A percentile compares a stretch with the other conserved stretches of the same genome.
These are phyloP conservation scores for Colletotrichum tropicale DNA, from an alignment of 2,329 filamentous ascomycete genomes.

Conservation along the genomic window DNA sequence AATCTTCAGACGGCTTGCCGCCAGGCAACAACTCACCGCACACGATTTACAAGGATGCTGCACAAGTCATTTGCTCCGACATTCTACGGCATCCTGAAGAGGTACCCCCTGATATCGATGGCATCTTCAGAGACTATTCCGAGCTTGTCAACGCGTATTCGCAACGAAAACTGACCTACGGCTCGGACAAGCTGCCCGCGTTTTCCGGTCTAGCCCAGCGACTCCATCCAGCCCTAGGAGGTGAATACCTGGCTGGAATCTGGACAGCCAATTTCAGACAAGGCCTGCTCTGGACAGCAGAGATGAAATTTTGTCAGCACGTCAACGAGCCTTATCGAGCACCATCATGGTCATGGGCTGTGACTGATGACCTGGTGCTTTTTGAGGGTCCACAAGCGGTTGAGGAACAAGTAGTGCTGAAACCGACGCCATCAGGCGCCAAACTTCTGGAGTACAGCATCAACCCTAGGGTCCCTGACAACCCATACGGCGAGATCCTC, in stretches of 20 bases:
- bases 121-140: background rate
- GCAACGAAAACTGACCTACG: background rate
- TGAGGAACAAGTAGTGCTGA: background rate
- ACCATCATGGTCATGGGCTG: background rate
- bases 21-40: background rate
- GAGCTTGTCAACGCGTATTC: background rate
- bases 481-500: background rate
- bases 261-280: background rate
- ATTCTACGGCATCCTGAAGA: background rate
- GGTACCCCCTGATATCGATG: background rate
- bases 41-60: background rate
- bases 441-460: background rate
- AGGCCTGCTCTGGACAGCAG: background rate
- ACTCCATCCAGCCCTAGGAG: background rate
- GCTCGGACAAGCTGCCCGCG: background rate
- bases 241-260: background rate
- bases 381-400: background rate
- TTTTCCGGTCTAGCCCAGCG: background rate
- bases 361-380: background rate
- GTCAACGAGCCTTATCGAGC: background rate
- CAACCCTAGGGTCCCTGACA: background rate
- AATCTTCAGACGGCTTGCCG: background rate
- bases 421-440: background rate
- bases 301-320: background rate
- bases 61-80: background rate